Evolutionary conservation across 805 yeast genomes (phyloP).

Genomic region (Zygoascus bituminiphila): DNA sequence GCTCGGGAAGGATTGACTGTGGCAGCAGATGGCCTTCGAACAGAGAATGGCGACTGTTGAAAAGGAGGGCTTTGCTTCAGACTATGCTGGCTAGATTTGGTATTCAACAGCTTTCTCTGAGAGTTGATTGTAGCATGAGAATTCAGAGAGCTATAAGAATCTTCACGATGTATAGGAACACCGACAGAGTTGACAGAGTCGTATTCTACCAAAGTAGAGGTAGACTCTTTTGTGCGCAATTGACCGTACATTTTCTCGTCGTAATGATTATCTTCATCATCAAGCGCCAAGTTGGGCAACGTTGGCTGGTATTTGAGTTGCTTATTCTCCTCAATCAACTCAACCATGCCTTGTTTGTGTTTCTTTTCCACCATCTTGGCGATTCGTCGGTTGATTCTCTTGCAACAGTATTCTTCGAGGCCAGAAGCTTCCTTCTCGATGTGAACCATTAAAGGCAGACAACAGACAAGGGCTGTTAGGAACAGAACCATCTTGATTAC

Average conservation of each 20-base stretch:
- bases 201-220: neutral
- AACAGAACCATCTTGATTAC: conserved; percentile 53
- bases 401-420: conserved; percentile 54
- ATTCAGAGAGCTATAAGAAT: neutral
- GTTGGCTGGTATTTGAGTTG: conserved; percentile 9
- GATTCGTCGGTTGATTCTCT: conserved; percentile 49
- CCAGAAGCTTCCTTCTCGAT: conserved; percentile 33
- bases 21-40: too few relatives aligned
- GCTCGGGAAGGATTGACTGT: too few relatives aligned
- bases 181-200: neutral
- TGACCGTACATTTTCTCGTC: neutral
- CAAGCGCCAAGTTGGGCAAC: conserved; percentile 3
- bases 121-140: neutral
- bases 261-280: neutral
- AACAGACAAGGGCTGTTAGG: conserved; percentile 43
- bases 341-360: conserved; percentile 27
- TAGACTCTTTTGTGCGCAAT: neutral
- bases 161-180: neutral
- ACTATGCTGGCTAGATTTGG: neutral
- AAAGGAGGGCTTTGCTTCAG: neutral
- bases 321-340: conserved; percentile 22
- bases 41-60: neutral
- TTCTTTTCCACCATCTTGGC: conserved; percentile 40
- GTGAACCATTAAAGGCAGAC: conserved; percentile 44
- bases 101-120: neutral